Evolutionary conservation across 495 filamentous ascomycete genomes (phyloP).

Genomic region (Neurospora cerealis): DNA sequence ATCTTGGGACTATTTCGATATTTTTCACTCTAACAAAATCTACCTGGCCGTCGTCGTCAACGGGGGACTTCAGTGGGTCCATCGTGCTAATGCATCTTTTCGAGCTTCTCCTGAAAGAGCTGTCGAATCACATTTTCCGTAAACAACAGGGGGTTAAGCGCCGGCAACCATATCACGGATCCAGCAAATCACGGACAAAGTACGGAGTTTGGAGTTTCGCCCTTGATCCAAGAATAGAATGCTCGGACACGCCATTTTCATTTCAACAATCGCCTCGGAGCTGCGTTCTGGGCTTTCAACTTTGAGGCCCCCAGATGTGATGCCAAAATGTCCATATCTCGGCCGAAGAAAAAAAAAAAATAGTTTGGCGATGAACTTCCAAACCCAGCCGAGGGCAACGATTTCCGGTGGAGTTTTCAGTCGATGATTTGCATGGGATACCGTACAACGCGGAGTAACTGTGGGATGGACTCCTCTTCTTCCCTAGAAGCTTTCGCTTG

Average conservation of each 20-base stretch:
- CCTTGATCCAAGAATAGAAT: slow-evolving; percentile 30
- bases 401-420: background rate
- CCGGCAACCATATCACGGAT: slow-evolving; percentile 21
- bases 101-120: background rate
- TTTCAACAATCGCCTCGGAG: background rate
- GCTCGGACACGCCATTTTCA: slow-evolving; percentile 11
- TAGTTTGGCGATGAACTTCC: background rate
- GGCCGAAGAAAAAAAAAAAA: background rate
- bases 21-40: background rate
- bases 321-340: background rate
- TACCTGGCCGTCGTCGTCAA: background rate
- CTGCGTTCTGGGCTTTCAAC: background rate
- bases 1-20: background rate
- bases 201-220: slow-evolving; percentile 5
- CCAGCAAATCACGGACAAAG: slow-evolving; percentile 13
- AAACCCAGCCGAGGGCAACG: background rate
- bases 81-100: slow-evolving; percentile 9
- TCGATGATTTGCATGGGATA: background rate
- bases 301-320: background rate
- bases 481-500: background rate
- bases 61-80: background rate
- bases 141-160: slow-evolving; percentile 24
- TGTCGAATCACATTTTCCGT: slow-evolving; percentile 20
- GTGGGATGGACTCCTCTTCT: background rate
- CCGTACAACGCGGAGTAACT: background rate